Evolutionary conservation across 2,329 filamentous ascomycete species (phyloP).

Genomic region (Leptographium galeiforme): DNA sequence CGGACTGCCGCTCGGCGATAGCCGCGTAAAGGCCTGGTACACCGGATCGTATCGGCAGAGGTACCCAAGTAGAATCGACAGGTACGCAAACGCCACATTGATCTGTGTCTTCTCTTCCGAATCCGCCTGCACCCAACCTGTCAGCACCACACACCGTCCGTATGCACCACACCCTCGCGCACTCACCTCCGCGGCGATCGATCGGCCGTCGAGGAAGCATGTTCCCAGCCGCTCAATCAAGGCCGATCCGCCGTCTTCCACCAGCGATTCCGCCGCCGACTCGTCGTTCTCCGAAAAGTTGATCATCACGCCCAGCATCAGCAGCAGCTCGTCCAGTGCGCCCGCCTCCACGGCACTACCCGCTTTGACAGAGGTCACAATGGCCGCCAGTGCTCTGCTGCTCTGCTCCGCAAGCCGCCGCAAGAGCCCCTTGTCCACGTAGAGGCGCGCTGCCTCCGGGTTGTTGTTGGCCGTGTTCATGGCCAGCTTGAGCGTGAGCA

Average conservation of each 20-base stretch:
- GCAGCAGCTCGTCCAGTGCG: slow-evolving; percentile 56
- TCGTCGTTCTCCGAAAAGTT: slow-evolving; percentile 74
- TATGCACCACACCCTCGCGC: too few species aligned
- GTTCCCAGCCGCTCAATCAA: slow-evolving; percentile 39
- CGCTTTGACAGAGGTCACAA: slow-evolving; percentile 30
- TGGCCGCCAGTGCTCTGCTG: slow-evolving; percentile 33
- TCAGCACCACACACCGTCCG: neutral
- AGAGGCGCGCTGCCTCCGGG: slow-evolving; percentile 50
- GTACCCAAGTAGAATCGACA: slow-evolving; percentile 73
- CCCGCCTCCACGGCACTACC: slow-evolving; percentile 34
- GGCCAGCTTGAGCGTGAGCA: slow-evolving; percentile 52
- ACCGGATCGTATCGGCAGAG: slow-evolving; percentile 47
- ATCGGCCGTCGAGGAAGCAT: slow-evolving; percentile 55
- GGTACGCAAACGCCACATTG: slow-evolving; percentile 75
- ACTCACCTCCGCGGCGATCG: slow-evolving; percentile 54
- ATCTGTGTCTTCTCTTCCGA: slow-evolving; percentile 62
- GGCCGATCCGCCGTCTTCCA: slow-evolving; percentile 19
- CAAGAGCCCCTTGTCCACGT: slow-evolving; percentile 48
- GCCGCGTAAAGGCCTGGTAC: slow-evolving; percentile 27
- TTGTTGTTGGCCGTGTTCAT: slow-evolving; percentile 82
- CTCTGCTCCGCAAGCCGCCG: slow-evolving; percentile 34
- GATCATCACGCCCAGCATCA: slow-evolving; percentile 71
- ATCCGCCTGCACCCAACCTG: slow-evolving; percentile 37
- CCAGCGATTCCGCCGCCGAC: slow-evolving; percentile 38
- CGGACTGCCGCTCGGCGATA: slow-evolving; percentile 29